phyloP scores from a whole-genome alignment of 306 rosid species.

The Calophaca sinica region DNA sequence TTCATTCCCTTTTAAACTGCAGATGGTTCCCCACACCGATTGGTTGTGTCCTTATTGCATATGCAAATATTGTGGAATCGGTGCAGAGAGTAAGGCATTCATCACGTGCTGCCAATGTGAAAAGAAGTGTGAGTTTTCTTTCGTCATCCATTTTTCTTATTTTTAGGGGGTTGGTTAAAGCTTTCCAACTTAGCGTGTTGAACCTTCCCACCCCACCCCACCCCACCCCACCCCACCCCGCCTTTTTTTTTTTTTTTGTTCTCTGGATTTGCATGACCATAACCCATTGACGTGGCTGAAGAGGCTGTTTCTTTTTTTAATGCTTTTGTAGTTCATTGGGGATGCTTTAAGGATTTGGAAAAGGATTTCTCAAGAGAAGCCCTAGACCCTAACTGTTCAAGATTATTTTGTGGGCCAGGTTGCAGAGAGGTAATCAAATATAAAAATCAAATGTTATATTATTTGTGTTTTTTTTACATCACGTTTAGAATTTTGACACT shows the following conservation, averaged over 20 bases:
- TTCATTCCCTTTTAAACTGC: not conserved
- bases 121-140: slow-evolving; percentile 45
- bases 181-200: not conserved
- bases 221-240: not conserved
- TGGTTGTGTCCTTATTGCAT: slow-evolving; percentile 58
- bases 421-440: slow-evolving; percentile 49
- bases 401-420: slow-evolving; percentile 36
- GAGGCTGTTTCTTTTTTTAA: not conserved
- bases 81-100: slow-evolving; percentile 11
- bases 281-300: not conserved
- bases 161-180: not conserved
- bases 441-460: not conserved
- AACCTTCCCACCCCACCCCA: not conserved
- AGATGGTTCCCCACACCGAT: slow-evolving; percentile 44
- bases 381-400: slow-evolving; percentile 1
- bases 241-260: not conserved
- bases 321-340: slow-evolving; percentile 48
- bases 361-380: slow-evolving; percentile 24
- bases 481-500: not conserved
- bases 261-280: not conserved
- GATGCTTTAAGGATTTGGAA: slow-evolving; percentile 31
- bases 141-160: not conserved
- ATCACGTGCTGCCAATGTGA: slow-evolving; percentile 46
- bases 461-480: slow-evolving; percentile 5
- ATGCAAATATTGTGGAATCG: slow-evolving; percentile 50